A percentile compares a stretch with the other conserved stretches of the same genome.
These are phyloP conservation scores for Lobosporangium transversale DNA, from an alignment of 192 early-diverging fungal species.

Conservation along the genomic window DNA sequence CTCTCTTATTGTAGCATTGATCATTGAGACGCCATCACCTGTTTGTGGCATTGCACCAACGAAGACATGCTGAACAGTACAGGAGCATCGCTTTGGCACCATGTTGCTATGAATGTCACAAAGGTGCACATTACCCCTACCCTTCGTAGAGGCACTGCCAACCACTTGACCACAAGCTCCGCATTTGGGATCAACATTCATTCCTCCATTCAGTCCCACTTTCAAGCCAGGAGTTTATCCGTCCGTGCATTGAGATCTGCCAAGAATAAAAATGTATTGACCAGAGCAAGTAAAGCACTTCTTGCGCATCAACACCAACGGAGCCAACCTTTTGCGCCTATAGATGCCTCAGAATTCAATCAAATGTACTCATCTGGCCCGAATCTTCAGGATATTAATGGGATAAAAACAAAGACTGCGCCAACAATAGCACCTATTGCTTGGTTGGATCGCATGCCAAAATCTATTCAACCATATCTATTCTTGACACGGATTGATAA, in stretches of 20 bases:
- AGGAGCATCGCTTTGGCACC: constrained; percentile 11
- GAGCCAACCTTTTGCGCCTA: background rate
- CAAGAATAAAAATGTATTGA: background rate
- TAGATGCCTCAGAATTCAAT: background rate
- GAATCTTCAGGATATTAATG: background rate
- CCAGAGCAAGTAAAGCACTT: background rate
- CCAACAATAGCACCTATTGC: constrained; percentile 12
- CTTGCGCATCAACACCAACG: background rate
- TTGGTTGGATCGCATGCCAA: constrained; percentile 51
- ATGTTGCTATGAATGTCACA: constrained; percentile 2
- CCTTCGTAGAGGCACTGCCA: too few relatives aligned
- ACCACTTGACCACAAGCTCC: constrained; percentile 1
- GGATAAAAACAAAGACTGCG: background rate
- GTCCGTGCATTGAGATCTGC: constrained; percentile 7
- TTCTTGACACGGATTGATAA: constrained; percentile 86
- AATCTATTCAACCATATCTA: constrained; percentile 72
- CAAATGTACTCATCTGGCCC: constrained; percentile 10
- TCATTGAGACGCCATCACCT: too few relatives aligned
- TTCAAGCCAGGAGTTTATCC: constrained; percentile 10
- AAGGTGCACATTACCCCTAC: too few relatives aligned
- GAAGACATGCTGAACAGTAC: constrained; percentile 10
- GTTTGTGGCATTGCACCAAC: background rate
- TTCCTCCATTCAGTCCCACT: background rate
- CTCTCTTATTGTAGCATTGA: too few relatives aligned
- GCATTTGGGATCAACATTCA: background rate